Conservation (phyloP, 345 rosid species). For the Hibiscus trionum region DNA sequence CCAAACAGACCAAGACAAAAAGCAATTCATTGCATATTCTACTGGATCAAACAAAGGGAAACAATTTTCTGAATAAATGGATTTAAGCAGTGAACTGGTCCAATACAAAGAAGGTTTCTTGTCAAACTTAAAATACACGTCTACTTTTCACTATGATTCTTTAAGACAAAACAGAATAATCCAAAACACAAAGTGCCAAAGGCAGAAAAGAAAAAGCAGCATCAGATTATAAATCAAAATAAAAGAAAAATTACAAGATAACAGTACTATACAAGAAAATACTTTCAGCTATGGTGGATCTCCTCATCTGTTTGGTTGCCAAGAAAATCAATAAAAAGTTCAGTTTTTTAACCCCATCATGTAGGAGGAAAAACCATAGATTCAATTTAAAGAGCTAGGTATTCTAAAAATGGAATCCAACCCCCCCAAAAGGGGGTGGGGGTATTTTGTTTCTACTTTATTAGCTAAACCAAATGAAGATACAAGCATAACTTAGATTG, state of each 20-base stretch:
- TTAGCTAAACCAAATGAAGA: constrained; percentile 5
- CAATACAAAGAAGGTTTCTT: constrained; percentile 24
- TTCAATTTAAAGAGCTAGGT: neutral
- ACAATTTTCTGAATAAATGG: constrained; percentile 23
- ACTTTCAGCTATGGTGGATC: constrained; percentile 7
- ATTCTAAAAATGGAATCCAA: constrained; percentile 8
- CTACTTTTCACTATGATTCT: constrained; percentile 43
- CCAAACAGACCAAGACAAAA: constrained; percentile 19
- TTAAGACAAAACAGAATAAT: constrained; percentile 51
- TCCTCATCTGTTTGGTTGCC: constrained; percentile 14
- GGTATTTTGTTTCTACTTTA: neutral
- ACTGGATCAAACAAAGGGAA: constrained; percentile 21
- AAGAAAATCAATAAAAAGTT: constrained; percentile 8
- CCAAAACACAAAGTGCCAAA: constrained; percentile 68
- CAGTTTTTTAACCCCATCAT: neutral
- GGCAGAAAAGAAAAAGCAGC: constrained; percentile 18
- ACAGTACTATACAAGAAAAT: neutral
- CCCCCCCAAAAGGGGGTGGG: neutral
- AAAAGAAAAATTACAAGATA: constrained; percentile 3
- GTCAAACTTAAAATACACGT: constrained; percentile 30
- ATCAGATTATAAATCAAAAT: constrained; percentile 17
- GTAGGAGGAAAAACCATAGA: neutral
- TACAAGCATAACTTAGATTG: neutral
- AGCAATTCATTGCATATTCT: constrained; percentile 16
- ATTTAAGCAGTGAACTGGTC: constrained; percentile 20